Conservation (phyloP, 192 early-diverging fungal species). For the Entomortierella chlamydospora region DNA sequence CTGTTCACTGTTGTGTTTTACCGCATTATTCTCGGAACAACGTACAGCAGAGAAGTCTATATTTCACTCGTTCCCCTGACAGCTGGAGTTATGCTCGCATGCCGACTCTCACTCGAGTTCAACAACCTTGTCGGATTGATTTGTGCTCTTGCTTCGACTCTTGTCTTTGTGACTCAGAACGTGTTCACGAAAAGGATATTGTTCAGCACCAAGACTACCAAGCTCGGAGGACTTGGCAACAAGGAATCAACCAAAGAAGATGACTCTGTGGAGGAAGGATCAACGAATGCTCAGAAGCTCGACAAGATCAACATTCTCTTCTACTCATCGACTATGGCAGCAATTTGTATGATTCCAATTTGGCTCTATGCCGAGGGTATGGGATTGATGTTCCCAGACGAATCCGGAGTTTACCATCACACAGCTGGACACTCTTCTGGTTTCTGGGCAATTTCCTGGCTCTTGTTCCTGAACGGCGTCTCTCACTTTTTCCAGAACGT, state of each 20-base stretch:
- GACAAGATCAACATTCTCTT: constrained; percentile 92
- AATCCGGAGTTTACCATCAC: constrained; percentile 22
- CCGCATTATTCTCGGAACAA: constrained; percentile 73
- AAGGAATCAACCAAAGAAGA: constrained; percentile 34
- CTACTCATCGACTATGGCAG: constrained; percentile 80
- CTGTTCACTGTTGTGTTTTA: constrained; percentile 88
- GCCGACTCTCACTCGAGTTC: constrained; percentile 71
- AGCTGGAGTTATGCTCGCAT: constrained; percentile 91
- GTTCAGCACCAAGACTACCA: constrained; percentile 56
- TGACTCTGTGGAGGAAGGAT: constrained; percentile 33
- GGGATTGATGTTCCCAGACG: constrained; percentile 51
- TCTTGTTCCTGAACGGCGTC: constrained; percentile 82
- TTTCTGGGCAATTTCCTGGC: constrained; percentile 55
- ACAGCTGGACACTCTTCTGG: constrained; percentile 21
- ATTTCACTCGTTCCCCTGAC: constrained; percentile 82
- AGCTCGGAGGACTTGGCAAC: constrained; percentile 35
- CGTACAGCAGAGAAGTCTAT: constrained; percentile 80
- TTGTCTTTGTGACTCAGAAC: constrained; percentile 91
- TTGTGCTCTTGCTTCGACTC: constrained; percentile 78
- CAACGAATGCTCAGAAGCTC: constrained; percentile 67
- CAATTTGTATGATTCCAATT: constrained; percentile 82
- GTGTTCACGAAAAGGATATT: constrained; percentile 88
- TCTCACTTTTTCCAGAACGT: constrained; percentile 86
- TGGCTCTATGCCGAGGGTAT: constrained; percentile 82
- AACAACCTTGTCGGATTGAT: constrained; percentile 79